phyloP scores from a whole-genome alignment of 2,329 filamentous ascomycete species.

The Trichophyton rubrum region DNA sequence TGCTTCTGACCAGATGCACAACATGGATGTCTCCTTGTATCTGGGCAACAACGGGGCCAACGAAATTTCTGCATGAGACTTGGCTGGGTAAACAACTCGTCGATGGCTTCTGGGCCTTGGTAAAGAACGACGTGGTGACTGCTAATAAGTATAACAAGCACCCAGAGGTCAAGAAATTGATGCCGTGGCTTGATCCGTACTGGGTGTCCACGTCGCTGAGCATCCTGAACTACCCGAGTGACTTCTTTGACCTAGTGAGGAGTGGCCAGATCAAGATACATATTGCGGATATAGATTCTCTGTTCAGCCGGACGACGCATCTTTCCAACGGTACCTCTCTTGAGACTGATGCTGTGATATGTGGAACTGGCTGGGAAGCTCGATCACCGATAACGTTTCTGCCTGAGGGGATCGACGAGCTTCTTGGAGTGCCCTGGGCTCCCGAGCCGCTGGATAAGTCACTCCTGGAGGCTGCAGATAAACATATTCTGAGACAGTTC shows the following conservation, averaged over 20 bases:
- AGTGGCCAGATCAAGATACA: slow-evolving; percentile 44
- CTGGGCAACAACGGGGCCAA: slow-evolving; percentile 51
- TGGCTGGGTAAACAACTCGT: slow-evolving; percentile 36
- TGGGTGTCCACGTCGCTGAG: slow-evolving; percentile 47
- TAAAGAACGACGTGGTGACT: slow-evolving; percentile 38
- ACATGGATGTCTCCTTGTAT: slow-evolving; percentile 65
- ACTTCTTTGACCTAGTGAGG: slow-evolving; percentile 46
- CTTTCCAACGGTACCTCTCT: slow-evolving; percentile 37
- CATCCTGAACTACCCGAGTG: slow-evolving; percentile 48
- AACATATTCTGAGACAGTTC: slow-evolving; percentile 36
- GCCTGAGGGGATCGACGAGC: slow-evolving; percentile 29
- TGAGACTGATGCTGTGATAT: slow-evolving; percentile 41
- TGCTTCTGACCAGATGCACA: slow-evolving; percentile 53
- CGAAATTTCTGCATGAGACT: slow-evolving; percentile 37
- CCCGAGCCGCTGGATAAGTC: slow-evolving; percentile 23
- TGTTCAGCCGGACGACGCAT: slow-evolving; percentile 36
- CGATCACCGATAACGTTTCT: slow-evolving; percentile 39
- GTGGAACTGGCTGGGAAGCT: slow-evolving; percentile 46
- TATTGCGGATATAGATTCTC: slow-evolving; percentile 41
- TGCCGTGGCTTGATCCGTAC: slow-evolving; percentile 35
- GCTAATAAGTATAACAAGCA: slow-evolving; percentile 36
- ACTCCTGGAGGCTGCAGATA: slow-evolving; percentile 31
- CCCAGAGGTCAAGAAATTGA: slow-evolving; percentile 34
- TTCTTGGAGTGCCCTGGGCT: slow-evolving; percentile 36
- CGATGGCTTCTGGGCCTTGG: slow-evolving; percentile 41